phyloP scores from a whole-genome alignment of 495 filamentous ascomycete genomes.

The Patellaria atrata region DNA sequence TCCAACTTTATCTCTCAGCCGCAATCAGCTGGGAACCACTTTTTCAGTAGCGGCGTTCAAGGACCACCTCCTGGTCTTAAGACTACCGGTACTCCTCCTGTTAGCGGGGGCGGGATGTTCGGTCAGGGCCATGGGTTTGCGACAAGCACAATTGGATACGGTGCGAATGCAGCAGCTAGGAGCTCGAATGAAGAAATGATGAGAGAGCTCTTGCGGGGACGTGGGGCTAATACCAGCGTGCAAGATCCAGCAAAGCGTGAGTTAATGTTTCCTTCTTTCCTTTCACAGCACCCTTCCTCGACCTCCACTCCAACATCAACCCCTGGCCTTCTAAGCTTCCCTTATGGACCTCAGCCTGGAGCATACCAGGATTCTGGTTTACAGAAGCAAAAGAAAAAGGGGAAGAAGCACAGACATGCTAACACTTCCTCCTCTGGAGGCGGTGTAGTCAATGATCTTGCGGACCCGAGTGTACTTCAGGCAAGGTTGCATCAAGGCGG shows the following conservation, averaged over 20 bases:
- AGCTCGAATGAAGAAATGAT: slow-evolving; percentile 65
- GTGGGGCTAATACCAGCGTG: slow-evolving; percentile 41
- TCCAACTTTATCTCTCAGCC: slow-evolving; percentile 42
- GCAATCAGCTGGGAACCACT: slow-evolving; percentile 42
- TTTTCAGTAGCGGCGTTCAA: slow-evolving; percentile 56
- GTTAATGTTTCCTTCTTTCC: slow-evolving; percentile 69
- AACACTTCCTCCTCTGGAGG: slow-evolving; percentile 99
- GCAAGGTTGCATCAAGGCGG: slow-evolving; percentile 82
- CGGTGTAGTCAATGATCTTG: slow-evolving; percentile 96
- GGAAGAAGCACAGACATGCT: slow-evolving; percentile 99
- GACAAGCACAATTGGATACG: slow-evolving; percentile 51
- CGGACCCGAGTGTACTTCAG: slow-evolving; percentile 98
- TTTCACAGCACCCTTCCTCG: slow-evolving; percentile 61
- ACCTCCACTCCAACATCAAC: slow-evolving; percentile 79
- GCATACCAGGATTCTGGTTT: slow-evolving; percentile 69
- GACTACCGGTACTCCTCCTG: slow-evolving; percentile 81
- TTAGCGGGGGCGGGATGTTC: slow-evolving; percentile 61
- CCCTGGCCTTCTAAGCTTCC: slow-evolving; percentile 74
- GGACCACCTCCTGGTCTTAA: slow-evolving; percentile 93
- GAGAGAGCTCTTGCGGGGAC: slow-evolving; percentile 56
- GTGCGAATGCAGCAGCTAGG: slow-evolving; percentile 48
- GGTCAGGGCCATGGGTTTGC: slow-evolving; percentile 64
- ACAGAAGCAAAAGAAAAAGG: slow-evolving; percentile 98
- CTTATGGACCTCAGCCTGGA: slow-evolving; percentile 66
- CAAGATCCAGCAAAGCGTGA: slow-evolving; percentile 91